Conservation (phyloP, 1,284 basidiomycete genomes). For the Trametes pubescens region DNA sequence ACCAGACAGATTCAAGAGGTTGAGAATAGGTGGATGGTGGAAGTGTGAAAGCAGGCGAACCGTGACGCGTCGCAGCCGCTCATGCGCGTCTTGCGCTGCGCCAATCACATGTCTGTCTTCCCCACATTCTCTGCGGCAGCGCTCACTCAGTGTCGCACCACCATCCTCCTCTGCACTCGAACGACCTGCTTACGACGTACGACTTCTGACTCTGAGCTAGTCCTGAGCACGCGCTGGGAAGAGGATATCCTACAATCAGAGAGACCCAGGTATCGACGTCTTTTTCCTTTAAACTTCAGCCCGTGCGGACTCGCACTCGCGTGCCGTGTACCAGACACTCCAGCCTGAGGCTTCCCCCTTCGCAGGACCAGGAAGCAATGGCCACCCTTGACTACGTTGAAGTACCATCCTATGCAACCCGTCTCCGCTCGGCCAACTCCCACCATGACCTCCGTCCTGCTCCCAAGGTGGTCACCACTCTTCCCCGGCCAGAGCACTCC, state of each 20-base stretch:
- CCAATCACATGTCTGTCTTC: conserved; percentile 1
- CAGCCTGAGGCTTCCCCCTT: neutral
- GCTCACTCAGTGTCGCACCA: neutral
- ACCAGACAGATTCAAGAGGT: neutral
- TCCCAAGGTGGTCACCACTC: conserved; percentile 52
- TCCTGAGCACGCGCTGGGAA: too few species aligned
- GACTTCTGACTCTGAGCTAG: neutral
- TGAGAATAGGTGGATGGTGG: neutral
- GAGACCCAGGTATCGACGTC: too few species aligned
- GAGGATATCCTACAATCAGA: too few species aligned
- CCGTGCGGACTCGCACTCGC: too few species aligned
- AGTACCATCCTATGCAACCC: conserved; percentile 55
- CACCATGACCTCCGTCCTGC: conserved; percentile 48
- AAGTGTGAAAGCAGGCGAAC: neutral
- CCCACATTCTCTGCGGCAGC: neutral
- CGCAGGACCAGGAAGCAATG: conserved; percentile 37
- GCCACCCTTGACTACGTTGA: conserved; percentile 60
- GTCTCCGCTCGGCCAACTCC: conserved; percentile 45
- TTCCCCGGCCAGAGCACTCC: conserved; percentile 50
- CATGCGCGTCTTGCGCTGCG: neutral
- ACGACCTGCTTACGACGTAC: neutral
- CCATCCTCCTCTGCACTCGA: neutral
- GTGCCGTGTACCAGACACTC: too few species aligned
- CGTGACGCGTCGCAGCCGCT: neutral
- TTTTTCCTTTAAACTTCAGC: neutral